A percentile compares a stretch with the other conserved stretches of the same genome.
Conservation (phyloP, 768 basidiomycete genomes). For the Zangia roseola region DNA sequence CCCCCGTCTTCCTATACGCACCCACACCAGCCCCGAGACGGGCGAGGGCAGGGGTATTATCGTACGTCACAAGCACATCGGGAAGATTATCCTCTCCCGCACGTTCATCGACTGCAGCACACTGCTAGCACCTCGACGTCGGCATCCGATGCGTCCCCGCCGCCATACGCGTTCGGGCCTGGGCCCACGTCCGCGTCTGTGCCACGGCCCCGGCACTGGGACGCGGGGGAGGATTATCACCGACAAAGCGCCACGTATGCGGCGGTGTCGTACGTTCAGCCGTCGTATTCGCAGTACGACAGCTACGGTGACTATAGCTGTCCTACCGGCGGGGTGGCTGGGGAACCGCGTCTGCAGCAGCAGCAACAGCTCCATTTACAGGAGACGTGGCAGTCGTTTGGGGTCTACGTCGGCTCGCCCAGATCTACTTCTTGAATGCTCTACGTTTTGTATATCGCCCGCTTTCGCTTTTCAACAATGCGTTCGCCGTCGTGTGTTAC, state of each 20-base stretch:
- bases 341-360: conserved; percentile 10
- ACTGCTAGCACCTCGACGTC: no score
- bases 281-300: conserved; percentile 5
- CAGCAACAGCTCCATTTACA: conserved; percentile 25
- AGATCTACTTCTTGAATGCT: conserved; percentile 3
- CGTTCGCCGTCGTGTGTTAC: neutral
- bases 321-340: neutral
- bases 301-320: no score
- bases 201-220: conserved; percentile 14
- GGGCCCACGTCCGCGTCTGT: neutral
- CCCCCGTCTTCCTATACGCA: neutral
- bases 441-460: no score
- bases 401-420: conserved; percentile 47
- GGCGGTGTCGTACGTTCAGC: no score
- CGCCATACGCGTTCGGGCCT: no score
- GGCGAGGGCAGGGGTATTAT: conserved; percentile 21
- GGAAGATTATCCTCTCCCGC: no score
- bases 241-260: no score
- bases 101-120: no score
- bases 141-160: no score
- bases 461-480: no score
- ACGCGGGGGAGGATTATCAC: neutral
- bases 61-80: conserved; percentile 17
- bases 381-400: conserved; percentile 72
- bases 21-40: conserved; percentile 13